Percentiles rank a stretch among this genome's conserved stretches.
These are phyloP conservation scores for Dictyophora rubrovolvata DNA, from an alignment of 768 basidiomycete species.

Conservation along the genomic window DNA sequence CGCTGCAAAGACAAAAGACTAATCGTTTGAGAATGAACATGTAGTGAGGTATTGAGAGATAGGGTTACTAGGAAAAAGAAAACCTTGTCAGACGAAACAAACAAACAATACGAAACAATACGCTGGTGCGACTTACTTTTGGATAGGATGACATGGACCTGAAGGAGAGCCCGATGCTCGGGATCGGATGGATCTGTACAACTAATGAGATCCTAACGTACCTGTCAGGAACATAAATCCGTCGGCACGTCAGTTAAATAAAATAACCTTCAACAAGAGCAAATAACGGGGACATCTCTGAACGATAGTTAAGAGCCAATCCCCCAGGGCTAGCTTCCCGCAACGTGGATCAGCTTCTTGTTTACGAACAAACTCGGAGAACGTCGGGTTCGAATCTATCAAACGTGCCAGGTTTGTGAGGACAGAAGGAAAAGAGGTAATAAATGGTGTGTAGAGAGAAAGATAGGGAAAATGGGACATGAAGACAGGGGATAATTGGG, in stretches of 20 bases:
- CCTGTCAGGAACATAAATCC: neutral
- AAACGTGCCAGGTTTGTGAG: constrained; percentile 48
- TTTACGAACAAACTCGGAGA: constrained; percentile 50
- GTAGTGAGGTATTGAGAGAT: constrained; percentile 71
- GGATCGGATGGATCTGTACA: constrained; percentile 54
- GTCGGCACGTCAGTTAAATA: neutral
- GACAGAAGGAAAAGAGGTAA: constrained; percentile 65
- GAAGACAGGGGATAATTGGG: constrained; percentile 48
- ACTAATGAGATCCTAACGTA: constrained; percentile 49
- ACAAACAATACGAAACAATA: neutral
- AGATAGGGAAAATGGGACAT: constrained; percentile 81
- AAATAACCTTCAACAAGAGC: constrained; percentile 51
- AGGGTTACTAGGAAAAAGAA: constrained; percentile 44
- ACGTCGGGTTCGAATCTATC: constrained; percentile 43
- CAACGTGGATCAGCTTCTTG: constrained; percentile 65
- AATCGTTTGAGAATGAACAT: constrained; percentile 68
- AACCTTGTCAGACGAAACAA: neutral
- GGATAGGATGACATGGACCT: constrained; percentile 55
- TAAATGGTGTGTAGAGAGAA: constrained; percentile 77
- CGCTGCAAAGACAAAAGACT: constrained; percentile 70
- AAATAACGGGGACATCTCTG: constrained; percentile 85
- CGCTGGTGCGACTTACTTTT: constrained; percentile 44
- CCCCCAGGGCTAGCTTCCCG: constrained; percentile 64
- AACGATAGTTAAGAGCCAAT: constrained; percentile 81
- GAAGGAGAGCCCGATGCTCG: constrained; percentile 53